A percentile compares a stretch with the other conserved stretches of the same genome.
phyloP scores from a whole-genome alignment of 2,329 filamentous ascomycete species.

The Apiospora arundinis region DNA sequence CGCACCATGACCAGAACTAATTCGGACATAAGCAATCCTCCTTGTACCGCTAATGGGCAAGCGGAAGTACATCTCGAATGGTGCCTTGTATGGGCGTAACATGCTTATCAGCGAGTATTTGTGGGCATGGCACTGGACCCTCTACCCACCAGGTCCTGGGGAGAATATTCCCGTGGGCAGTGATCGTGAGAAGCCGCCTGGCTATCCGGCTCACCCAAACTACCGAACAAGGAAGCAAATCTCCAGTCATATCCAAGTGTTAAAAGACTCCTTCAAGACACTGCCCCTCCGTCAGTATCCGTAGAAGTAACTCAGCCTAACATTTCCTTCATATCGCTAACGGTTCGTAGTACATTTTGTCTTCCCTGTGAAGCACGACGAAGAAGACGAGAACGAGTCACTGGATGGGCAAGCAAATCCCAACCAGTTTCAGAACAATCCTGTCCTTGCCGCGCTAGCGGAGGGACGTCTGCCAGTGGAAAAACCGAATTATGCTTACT shows the following conservation, averaged over 20 bases:
- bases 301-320: background rate
- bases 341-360: slow-evolving; percentile 60
- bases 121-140: slow-evolving; percentile 57
- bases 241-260: slow-evolving; percentile 73
- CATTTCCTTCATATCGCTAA: slow-evolving; percentile 25
- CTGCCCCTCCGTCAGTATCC: slow-evolving; percentile 64
- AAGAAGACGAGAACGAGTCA: slow-evolving; percentile 49
- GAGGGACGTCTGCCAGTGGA: slow-evolving; percentile 63
- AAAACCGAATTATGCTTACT: slow-evolving; percentile 68
- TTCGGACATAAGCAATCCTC: background rate
- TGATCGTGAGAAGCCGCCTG: slow-evolving; percentile 41
- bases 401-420: slow-evolving; percentile 44
- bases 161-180: slow-evolving; percentile 51
- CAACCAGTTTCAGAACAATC: slow-evolving; percentile 68
- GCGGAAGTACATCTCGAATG: slow-evolving; percentile 69
- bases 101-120: slow-evolving; percentile 75
- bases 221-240: slow-evolving; percentile 65
- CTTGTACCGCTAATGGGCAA: slow-evolving; percentile 70
- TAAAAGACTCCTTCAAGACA: slow-evolving; percentile 70
- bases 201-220: slow-evolving; percentile 33
- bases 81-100: slow-evolving; percentile 70
- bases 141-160: slow-evolving; percentile 50
- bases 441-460: slow-evolving; percentile 66
- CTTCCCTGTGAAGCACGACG: slow-evolving; percentile 61
- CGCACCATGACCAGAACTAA: background rate